Evolutionary conservation across 192 early-diverging fungal species (phyloP), one percentile per base, ranked within the genome.

Genomic region (Podila minutissima): DNA sequence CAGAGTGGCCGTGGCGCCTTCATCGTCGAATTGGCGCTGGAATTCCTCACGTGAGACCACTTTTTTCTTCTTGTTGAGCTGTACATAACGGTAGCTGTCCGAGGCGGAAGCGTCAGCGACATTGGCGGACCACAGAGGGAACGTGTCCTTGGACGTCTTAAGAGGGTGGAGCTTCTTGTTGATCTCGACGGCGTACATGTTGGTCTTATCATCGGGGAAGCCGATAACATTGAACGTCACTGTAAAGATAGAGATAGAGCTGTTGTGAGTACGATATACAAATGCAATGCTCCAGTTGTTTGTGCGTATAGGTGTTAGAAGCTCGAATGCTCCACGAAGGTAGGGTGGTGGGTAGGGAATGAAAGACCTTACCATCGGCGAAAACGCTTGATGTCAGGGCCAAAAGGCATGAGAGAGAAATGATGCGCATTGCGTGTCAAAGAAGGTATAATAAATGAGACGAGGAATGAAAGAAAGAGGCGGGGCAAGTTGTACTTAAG

Each of bases 141-240:
- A 78, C 22, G 75, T 71, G 20, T 24, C 62, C 1, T 50, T 17
- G 8, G 75, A 49, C 50, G 75, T 78, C 0, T 55, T 71, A 5
- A 78, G 63, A 5, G 38, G 29, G 3, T 68, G 62, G 31, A 71
- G 6, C 22, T 62, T 53, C 17, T 49, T 35, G 38, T 78, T 78
- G 69, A 78, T 63, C 57, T 71, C 0, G 22, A 78, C 75, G 55
- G 64, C 75, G 38, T 67, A 71, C 22, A 31, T 32, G 22, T 62
- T 64, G 5, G 22, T 33, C 0, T 55, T 48, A 10, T 63, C 29
- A 50, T 78, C 69, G 19, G 69, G 75, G 33, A 38, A 71, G 11
- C 75, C 75, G 12, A 78, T 48, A 46, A 78, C 75, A 35, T 71
- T 78, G 51, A 67, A 78, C 26, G 69, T 71, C 26, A 78, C 75